Conservation (phyloP, 768 basidiomycete species). For the Trametes gibbosa region DNA sequence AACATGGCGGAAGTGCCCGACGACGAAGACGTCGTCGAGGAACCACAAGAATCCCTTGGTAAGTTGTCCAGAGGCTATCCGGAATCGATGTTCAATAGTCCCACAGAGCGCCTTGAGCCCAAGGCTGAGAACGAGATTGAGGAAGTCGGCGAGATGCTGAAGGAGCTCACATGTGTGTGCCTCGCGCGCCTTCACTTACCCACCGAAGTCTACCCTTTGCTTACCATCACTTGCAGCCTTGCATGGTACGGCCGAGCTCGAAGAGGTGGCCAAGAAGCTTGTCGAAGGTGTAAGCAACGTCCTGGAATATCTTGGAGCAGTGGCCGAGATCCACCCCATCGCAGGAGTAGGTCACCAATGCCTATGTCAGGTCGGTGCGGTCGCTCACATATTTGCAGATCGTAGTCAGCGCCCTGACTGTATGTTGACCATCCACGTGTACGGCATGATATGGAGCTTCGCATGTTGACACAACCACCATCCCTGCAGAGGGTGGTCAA, state of each 20-base stretch:
- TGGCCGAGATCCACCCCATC: background rate
- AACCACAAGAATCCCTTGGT: background rate
- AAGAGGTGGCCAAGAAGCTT: background rate
- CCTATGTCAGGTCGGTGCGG: background rate
- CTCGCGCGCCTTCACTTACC: background rate
- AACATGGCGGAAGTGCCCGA: background rate
- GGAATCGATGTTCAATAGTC: background rate
- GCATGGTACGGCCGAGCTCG: background rate
- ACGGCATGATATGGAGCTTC: background rate
- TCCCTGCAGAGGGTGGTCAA: background rate
- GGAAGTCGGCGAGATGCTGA: background rate
- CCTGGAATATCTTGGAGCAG: background rate
- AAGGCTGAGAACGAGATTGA: conserved; percentile 3
- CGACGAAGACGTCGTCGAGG: background rate
- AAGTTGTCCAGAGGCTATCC: background rate
- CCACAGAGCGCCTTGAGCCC: background rate
- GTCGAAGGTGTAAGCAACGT: background rate
- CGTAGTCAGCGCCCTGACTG: background rate
- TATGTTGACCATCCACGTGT: background rate
- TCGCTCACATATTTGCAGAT: background rate
- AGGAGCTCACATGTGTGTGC: background rate
- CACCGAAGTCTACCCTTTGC: background rate
- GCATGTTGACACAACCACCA: background rate
- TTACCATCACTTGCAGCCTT: background rate
- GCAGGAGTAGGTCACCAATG: background rate